These are phyloP conservation scores for Aspergillus sp. DNA, from an alignment of 2,329 filamentous ascomycete genomes.

Conservation along the genomic window DNA sequence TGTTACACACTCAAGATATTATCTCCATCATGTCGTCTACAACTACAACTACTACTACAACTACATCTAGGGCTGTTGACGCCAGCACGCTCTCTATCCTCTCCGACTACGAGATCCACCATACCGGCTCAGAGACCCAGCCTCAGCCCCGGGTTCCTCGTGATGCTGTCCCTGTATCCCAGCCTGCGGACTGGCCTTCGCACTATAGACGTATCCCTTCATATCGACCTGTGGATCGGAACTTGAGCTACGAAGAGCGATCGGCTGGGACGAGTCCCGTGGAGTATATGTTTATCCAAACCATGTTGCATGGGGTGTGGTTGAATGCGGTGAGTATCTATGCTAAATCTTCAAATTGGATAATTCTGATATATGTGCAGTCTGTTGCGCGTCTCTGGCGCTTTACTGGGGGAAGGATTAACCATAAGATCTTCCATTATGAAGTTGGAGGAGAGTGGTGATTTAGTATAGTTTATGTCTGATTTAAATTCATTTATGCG, in stretches of 20 bases:
- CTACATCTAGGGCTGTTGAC: slow-evolving; percentile 11
- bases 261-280: slow-evolving; percentile 46
- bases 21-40: slow-evolving; percentile 25
- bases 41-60: slow-evolving; percentile 10
- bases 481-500: too few species aligned
- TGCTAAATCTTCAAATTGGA: neutral
- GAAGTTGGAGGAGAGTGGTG: slow-evolving; percentile 58
- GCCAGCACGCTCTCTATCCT: slow-evolving; percentile 25
- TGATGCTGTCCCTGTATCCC: neutral
- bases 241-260: slow-evolving; percentile 46
- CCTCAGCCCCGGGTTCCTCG: neutral
- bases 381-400: slow-evolving; percentile 50
- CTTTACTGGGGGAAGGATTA: slow-evolving; percentile 52
- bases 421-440: slow-evolving; percentile 53
- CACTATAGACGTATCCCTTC: slow-evolving; percentile 51
- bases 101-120: slow-evolving; percentile 32
- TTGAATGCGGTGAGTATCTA: slow-evolving; percentile 39
- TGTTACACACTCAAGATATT: neutral
- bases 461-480: neutral
- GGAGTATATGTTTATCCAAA: slow-evolving; percentile 51
- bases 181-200: slow-evolving; percentile 47
- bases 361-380: slow-evolving; percentile 12
- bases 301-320: slow-evolving; percentile 54
- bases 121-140: slow-evolving; percentile 18
- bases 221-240: slow-evolving; percentile 49